phyloP scores from a whole-genome alignment of 2,329 filamentous ascomycete species.

The Colletotrichum limetticola region DNA sequence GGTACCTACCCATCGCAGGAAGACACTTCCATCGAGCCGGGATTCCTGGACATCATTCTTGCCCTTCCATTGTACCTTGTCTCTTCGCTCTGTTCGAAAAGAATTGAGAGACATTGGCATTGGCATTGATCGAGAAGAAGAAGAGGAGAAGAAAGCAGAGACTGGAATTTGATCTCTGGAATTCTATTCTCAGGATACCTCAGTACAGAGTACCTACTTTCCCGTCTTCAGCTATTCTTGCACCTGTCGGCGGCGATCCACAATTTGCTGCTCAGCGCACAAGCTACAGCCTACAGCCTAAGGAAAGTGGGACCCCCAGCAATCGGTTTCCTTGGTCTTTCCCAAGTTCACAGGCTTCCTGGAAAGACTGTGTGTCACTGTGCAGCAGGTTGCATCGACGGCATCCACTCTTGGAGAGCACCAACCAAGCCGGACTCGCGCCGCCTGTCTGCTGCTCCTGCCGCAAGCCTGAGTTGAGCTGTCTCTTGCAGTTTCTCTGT shows the following conservation, averaged over 20 bases:
- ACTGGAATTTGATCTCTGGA: not conserved
- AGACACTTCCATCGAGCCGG: constrained; percentile 2
- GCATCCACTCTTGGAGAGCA: constrained; percentile 15
- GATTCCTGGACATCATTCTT: not conserved
- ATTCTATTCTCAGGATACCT: not conserved
- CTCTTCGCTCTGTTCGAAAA: not conserved
- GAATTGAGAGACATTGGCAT: not conserved
- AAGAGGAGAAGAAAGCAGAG: not conserved
- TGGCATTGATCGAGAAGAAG: not conserved
- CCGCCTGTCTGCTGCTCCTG: not conserved
- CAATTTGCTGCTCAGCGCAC: not conserved
- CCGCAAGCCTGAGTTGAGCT: too few relatives aligned
- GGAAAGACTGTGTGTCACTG: constrained; percentile 33
- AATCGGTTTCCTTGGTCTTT: constrained; percentile 30
- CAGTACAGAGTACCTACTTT: not conserved
- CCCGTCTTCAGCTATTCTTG: not conserved
- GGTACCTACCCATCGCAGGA: not conserved
- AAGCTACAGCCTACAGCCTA: not conserved
- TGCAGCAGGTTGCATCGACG: constrained; percentile 31
- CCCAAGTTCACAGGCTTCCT: constrained; percentile 16
- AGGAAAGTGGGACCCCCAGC: constrained; percentile 18
- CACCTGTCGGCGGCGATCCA: not conserved
- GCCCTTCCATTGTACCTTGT: not conserved
- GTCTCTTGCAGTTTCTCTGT: not conserved
- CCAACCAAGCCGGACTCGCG: constrained; percentile 28